A percentile compares a stretch with the other conserved stretches of the same genome.
These are phyloP conservation scores for Sphaerulina populicola DNA, from an alignment of 2,329 filamentous ascomycete genomes.

Conservation along the genomic window DNA sequence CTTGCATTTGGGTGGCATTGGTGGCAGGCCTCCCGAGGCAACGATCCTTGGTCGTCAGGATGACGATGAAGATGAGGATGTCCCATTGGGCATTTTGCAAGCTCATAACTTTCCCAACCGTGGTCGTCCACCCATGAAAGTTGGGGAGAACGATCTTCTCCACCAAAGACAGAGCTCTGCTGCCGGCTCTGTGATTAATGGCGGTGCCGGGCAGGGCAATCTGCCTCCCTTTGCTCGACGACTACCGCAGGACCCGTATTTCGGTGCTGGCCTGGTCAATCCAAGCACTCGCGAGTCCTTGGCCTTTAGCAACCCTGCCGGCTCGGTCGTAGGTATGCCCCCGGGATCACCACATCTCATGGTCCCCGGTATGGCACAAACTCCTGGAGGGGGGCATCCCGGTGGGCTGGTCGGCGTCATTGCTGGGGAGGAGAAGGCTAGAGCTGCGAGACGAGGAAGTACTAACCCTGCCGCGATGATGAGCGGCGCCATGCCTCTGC, in stretches of 20 bases:
- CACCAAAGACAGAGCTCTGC: conserved; percentile 44
- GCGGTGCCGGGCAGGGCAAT: conserved; percentile 40
- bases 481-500: conserved; percentile 23
- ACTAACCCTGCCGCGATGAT: conserved; percentile 47
- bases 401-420: conserved; percentile 84
- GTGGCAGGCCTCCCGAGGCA: conserved; percentile 25
- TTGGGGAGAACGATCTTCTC: conserved; percentile 43
- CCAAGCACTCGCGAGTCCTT: conserved; percentile 66
- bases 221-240: conserved; percentile 76
- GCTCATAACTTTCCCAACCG: conserved; percentile 82
- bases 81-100: conserved; percentile 75
- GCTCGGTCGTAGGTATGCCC: conserved; percentile 34
- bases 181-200: conserved; percentile 47
- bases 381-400: conserved; percentile 44
- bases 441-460: conserved; percentile 69
- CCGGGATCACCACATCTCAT: conserved; percentile 17
- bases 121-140: conserved; percentile 62
- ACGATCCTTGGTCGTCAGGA: conserved; percentile 26
- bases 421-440: conserved; percentile 70
- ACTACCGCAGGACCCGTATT: conserved; percentile 76
- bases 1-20: conserved; percentile 29
- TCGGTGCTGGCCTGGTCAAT: conserved; percentile 67
- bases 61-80: conserved; percentile 76
- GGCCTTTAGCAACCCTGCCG: conserved; percentile 46
- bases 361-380: conserved; percentile 1